Percentiles rank a stretch among this genome's conserved stretches.
phyloP scores from a whole-genome alignment of 2,329 filamentous ascomycete genomes.

The Penicillium sclerotiorum region DNA sequence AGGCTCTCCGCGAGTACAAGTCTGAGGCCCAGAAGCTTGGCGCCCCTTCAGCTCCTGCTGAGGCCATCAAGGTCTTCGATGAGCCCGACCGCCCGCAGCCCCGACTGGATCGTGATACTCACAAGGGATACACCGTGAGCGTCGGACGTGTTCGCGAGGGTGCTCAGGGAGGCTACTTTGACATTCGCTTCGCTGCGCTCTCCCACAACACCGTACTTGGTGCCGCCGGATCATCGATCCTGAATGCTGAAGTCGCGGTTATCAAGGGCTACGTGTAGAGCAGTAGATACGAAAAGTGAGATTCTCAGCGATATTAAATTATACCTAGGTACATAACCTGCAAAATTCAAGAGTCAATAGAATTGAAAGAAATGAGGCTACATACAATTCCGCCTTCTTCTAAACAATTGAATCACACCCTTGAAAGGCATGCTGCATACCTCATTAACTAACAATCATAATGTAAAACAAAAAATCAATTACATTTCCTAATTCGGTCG shows the following conservation, averaged over 20 bases:
- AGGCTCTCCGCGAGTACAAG: constrained; percentile 77
- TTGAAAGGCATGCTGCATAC: too few relatives aligned
- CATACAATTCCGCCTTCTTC: background rate
- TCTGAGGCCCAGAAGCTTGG: constrained; percentile 80
- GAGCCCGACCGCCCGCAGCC: constrained; percentile 90
- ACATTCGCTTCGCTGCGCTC: constrained; percentile 90
- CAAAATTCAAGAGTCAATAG: background rate
- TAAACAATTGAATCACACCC: too few relatives aligned
- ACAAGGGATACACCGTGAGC: constrained; percentile 84
- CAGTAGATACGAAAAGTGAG: constrained; percentile 21
- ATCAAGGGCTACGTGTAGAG: constrained; percentile 80
- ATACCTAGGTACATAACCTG: constrained; percentile 4
- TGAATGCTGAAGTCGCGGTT: constrained; percentile 90
- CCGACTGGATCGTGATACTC: constrained; percentile 81
- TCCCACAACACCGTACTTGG: constrained; percentile 94
- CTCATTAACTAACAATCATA: too few relatives aligned
- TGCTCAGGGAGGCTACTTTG: constrained; percentile 78
- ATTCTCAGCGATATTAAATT: constrained; percentile 24
- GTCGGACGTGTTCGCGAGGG: constrained; percentile 87
- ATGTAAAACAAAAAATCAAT: constrained; percentile 2
- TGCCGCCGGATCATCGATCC: constrained; percentile 90
- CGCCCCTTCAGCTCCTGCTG: constrained; percentile 80
- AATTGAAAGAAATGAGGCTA: constrained; percentile 3
- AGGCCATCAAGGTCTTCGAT: constrained; percentile 85
- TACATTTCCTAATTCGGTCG: constrained; percentile 8